Conservation (phyloP, 1,284 basidiomycete genomes). For the Ganoderma lingzhi region DNA sequence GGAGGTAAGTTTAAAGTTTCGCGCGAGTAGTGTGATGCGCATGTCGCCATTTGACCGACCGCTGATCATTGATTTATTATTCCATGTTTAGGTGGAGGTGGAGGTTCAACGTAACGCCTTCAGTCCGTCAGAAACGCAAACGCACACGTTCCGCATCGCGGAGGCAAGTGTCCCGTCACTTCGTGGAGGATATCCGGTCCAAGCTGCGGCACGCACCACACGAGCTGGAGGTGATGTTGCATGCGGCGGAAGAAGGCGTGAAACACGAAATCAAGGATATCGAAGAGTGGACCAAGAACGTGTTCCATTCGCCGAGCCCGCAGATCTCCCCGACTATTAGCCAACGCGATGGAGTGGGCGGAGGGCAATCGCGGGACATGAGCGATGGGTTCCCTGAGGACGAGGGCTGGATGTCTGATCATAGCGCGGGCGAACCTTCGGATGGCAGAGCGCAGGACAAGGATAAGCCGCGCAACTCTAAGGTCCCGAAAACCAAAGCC, state of each 20-base stretch:
- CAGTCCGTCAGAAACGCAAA: slow-evolving; percentile 40
- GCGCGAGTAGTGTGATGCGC: slow-evolving; percentile 10
- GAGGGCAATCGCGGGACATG: slow-evolving; percentile 31
- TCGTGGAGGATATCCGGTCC: slow-evolving; percentile 41
- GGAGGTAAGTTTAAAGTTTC: slow-evolving; percentile 60
- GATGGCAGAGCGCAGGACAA: slow-evolving; percentile 4
- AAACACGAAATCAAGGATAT: slow-evolving; percentile 29
- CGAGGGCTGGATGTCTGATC: slow-evolving; percentile 55
- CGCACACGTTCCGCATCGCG: slow-evolving; percentile 36
- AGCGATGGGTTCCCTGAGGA: slow-evolving; percentile 45
- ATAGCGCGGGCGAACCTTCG: slow-evolving; percentile 37
- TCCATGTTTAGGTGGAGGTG: slow-evolving; percentile 59
- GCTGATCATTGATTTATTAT: slow-evolving; percentile 12
- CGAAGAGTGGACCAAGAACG: slow-evolving; percentile 31
- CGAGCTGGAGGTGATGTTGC: slow-evolving; percentile 44
- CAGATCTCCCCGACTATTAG: slow-evolving; percentile 18
- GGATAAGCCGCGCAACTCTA: slow-evolving; percentile 14
- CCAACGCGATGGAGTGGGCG: slow-evolving; percentile 3
- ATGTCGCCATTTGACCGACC: slow-evolving; percentile 2
- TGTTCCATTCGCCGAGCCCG: slow-evolving; percentile 28
- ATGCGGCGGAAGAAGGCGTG: slow-evolving; percentile 40
- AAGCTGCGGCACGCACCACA: slow-evolving; percentile 42
- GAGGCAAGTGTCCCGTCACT: slow-evolving; percentile 36
- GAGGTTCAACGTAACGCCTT: slow-evolving; percentile 62
- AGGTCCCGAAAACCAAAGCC: slow-evolving; percentile 34